A percentile compares a stretch with the other conserved stretches of the same genome.
Evolutionary conservation across 257 asterid genomes (phyloP).

Genomic region (Oldenlandia corymbosa): DNA sequence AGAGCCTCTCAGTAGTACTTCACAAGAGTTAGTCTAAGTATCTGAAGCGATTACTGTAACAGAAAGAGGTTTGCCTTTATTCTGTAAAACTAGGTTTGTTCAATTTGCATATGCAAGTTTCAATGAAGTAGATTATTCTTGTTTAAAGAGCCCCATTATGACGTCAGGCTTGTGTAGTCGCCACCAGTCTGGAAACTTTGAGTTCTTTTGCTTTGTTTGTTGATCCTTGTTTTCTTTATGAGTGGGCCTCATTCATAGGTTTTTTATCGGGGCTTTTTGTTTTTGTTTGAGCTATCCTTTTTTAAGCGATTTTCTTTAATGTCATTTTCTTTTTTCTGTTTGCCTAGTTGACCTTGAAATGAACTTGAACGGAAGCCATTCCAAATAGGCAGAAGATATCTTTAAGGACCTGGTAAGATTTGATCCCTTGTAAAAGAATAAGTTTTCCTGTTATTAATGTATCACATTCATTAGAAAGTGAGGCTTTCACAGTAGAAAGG

Average conservation of each 20-base stretch:
- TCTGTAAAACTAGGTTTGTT: background rate
- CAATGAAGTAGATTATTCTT: background rate
- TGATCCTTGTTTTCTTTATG: background rate
- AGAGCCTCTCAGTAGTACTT: constrained; percentile 35
- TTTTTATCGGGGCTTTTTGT: background rate
- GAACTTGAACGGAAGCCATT: constrained; percentile 79
- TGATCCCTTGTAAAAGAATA: constrained; percentile 19
- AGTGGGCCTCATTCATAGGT: background rate
- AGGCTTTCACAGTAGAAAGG: constrained; percentile 84
- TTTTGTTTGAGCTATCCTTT: background rate
- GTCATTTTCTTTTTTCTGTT: constrained; percentile 47
- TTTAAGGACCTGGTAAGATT: constrained; percentile 89
- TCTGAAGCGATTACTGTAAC: constrained; percentile 33
- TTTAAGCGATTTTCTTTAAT: background rate
- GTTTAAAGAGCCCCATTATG: background rate
- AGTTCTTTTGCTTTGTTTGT: background rate
- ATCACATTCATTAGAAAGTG: no score
- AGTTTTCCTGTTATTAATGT: no score
- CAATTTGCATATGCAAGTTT: no score
- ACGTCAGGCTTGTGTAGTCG: background rate
- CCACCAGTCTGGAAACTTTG: background rate
- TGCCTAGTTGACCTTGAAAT: constrained; percentile 96
- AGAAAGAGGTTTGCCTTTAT: constrained; percentile 31
- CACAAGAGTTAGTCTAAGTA: constrained; percentile 37
- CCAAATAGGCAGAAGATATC: constrained; percentile 61